Percentiles rank a stretch among this genome's conserved stretches.
phyloP scores from a whole-genome alignment of 1,139 yeast species.

The Fermentozyma sake region DNA sequence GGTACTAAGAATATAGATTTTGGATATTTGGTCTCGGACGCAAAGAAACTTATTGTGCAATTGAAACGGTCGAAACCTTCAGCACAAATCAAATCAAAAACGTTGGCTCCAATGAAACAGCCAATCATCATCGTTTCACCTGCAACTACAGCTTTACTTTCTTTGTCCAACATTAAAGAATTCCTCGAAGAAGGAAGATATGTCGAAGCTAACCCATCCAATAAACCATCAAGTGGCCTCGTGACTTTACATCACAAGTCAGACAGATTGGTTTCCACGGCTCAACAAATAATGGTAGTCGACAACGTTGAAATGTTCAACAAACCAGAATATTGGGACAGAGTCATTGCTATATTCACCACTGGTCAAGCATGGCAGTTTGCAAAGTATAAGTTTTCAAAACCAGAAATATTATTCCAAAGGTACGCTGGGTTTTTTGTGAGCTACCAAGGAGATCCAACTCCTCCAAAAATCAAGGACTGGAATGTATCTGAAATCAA shows the following conservation, averaged over 20 bases:
- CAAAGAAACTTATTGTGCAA: constrained; percentile 55
- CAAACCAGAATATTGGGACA: constrained; percentile 95
- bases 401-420: constrained; percentile 78
- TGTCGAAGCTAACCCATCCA: constrained; percentile 47
- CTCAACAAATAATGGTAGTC: constrained; percentile 70
- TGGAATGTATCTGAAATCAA: constrained; percentile 85
- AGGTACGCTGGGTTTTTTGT: constrained; percentile 80
- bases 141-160: constrained; percentile 84
- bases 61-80: constrained; percentile 40
- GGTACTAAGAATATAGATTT: constrained; percentile 77
- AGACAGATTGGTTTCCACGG: constrained; percentile 48
- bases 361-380: constrained; percentile 99
- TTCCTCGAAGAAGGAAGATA: constrained; percentile 78
- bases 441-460: constrained; percentile 70
- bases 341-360: constrained; percentile 92
- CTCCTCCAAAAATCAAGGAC: constrained; percentile 69
- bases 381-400: constrained; percentile 75
- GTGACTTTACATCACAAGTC: constrained; percentile 54
- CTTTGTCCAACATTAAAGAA: constrained; percentile 75
- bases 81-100: constrained; percentile 11
- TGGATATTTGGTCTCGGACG: constrained; percentile 68
- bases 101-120: constrained; percentile 44
- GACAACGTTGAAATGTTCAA: constrained; percentile 85
- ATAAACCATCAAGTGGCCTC: constrained; percentile 39
- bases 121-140: constrained; percentile 95